phyloP scores from a whole-genome alignment of 257 asterid species.

The Solanum ossicruentum region DNA sequence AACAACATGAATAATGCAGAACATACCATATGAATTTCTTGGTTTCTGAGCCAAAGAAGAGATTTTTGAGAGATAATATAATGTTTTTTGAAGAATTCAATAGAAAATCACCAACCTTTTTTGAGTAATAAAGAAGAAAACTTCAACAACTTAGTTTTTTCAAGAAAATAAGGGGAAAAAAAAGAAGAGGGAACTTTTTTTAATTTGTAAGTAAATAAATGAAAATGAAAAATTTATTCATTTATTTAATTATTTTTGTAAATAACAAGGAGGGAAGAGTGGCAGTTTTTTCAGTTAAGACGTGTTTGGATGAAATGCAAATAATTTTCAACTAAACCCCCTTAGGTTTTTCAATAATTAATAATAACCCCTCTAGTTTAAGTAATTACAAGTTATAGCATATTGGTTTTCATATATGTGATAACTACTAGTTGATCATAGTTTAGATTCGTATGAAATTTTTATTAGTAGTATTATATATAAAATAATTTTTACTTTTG shows the following conservation, averaged over 20 bases:
- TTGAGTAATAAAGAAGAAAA: not conserved
- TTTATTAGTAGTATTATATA: too few species aligned
- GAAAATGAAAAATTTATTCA: too few species aligned
- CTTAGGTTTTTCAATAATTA: not conserved
- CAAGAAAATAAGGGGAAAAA: not conserved
- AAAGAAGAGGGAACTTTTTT: not conserved
- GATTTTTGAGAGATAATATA: not conserved
- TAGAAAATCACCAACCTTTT: not conserved
- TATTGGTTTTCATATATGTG: not conserved
- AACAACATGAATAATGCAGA: not conserved
- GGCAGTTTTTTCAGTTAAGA: not conserved
- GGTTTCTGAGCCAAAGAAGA: not conserved
- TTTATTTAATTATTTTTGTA: not conserved
- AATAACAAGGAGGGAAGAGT: not conserved
- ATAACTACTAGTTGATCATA: too few species aligned
- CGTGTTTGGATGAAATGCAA: not conserved
- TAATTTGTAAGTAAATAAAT: not conserved
- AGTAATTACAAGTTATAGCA: not conserved
- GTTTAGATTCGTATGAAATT: too few species aligned
- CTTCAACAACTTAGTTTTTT: not conserved
- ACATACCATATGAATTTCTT: not conserved
- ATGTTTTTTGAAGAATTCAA: not conserved
- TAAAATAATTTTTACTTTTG: too few species aligned
- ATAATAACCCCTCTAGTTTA: not conserved
- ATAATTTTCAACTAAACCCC: not conserved